Base-by-base conservation (phyloP, 2,329 filamentous ascomycete species). In the Penicillium sp. region DNA sequence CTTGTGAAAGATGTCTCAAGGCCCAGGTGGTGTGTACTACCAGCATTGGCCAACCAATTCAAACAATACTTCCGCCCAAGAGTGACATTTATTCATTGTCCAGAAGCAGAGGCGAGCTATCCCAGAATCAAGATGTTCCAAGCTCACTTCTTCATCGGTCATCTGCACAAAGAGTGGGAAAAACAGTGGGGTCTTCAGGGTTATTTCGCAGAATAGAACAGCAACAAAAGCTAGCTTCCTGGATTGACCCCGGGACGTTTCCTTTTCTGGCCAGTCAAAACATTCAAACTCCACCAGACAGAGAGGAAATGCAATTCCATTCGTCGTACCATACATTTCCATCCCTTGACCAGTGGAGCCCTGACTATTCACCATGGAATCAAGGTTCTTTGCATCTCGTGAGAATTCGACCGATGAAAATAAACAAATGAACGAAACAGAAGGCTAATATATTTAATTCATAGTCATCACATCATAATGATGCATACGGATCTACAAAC, bases 1-100 rank as follows among this genome's bases (percentile, higher is more conserved):
- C 62, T 16, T 65, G 63, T 23, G 63, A 65, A 28, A 56, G 63
- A 31, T 65, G 63, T 36, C 56, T 64, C 23, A 65, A 65, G 44
- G 63, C 63, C 21, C 62, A 63, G n/a, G 62, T 62, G 10, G 28
- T 56, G 13, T 65, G 63, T 36, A 60, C 59, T 16, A 65, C 62
- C 6, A 65, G 51, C 24, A 16, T 64, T 10, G 55, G 56, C 5
- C 62, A 64, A 1, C 52, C 61, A 13, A 9, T 45, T 3, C 39
- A 48, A 16, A 43, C 21, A 7, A 52, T 57, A 6, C 14, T 53
- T 11, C 34, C 52, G 2, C 55, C 18, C 50, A 49, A 3, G 14
- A 34, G 19, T 34, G 19, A 9, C 7, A 31, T 28, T 5, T 24
- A 46, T 16, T 8, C 51, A 5, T 16, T 59, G 11, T 14, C 50